A percentile compares a stretch with the other conserved stretches of the same genome.
Conservation (phyloP, 805 yeast genomes). For the Candida tammaniensis region DNA sequence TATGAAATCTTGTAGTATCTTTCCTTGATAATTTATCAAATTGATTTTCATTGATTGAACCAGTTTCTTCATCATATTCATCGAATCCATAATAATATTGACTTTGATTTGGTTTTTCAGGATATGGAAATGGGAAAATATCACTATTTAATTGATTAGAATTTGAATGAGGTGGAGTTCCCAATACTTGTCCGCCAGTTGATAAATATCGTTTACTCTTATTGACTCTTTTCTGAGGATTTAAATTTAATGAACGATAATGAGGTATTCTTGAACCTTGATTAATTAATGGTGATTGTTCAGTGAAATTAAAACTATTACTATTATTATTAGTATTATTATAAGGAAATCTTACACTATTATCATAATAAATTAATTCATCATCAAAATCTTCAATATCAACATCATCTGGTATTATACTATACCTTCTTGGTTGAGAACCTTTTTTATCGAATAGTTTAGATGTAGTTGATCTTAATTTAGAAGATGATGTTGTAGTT, state of each 20-base stretch:
- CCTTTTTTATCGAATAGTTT: slow-evolving; percentile 72
- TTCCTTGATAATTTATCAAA: slow-evolving; percentile 16
- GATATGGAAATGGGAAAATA: slow-evolving; percentile 35
- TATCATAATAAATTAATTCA: slow-evolving; percentile 47
- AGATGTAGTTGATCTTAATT: slow-evolving; percentile 65
- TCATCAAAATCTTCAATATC: slow-evolving; percentile 56
- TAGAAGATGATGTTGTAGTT: slow-evolving; percentile 37
- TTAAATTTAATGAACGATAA: slow-evolving; percentile 39
- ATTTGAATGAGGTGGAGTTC: slow-evolving; percentile 8
- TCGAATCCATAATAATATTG: slow-evolving; percentile 36
- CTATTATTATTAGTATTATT: slow-evolving; percentile 17
- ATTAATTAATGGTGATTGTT: slow-evolving; percentile 29
- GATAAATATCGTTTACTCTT: slow-evolving; percentile 37
- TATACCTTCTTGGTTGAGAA: slow-evolving; percentile 67
- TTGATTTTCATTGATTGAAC: slow-evolving; percentile 10
- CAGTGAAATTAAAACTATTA: slow-evolving; percentile 22
- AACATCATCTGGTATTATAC: slow-evolving; percentile 65
- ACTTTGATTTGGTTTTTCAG: slow-evolving; percentile 20
- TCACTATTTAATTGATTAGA: slow-evolving; percentile 12
- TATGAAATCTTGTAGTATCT: slow-evolving; percentile 13
- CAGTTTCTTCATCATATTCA: slow-evolving; percentile 36
- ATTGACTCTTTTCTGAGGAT: slow-evolving; percentile 21
- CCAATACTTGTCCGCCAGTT: slow-evolving; percentile 26
- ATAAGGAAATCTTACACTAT: slow-evolving; percentile 38
- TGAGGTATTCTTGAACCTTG: slow-evolving; percentile 33